Percentiles rank a stretch among this genome's conserved stretches.
These are phyloP conservation scores for Centrapalus pauciflorus DNA, from an alignment of 129 eudicot species.

Conservation along the genomic window DNA sequence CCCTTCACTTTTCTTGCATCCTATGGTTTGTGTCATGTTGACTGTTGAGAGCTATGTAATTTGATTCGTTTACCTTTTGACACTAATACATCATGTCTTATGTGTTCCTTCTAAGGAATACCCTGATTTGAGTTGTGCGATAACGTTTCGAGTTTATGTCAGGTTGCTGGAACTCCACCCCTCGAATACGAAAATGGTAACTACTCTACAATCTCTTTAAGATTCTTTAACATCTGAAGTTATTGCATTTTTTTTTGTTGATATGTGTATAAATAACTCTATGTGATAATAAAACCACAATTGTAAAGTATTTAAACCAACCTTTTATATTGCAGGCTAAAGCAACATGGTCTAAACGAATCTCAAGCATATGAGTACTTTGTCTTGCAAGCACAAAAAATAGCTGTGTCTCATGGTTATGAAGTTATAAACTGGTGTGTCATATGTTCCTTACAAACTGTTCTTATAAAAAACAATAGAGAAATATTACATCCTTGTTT, in stretches of 20 bases:
- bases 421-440: slow-evolving; percentile 85
- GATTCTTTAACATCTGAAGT: background rate
- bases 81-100: too few species aligned
- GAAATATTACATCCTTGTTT: background rate
- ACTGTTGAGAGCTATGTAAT: background rate
- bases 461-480: background rate
- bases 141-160: slow-evolving; percentile 28
- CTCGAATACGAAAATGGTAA: slow-evolving; percentile 72
- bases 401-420: slow-evolving; percentile 89
- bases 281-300: slow-evolving; percentile 2
- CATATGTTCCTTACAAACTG: background rate
- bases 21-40: background rate
- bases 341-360: slow-evolving; percentile 36
- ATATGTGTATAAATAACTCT: background rate
- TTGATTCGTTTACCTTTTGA: slow-evolving; percentile 3
- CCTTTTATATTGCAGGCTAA: slow-evolving; percentile 49
- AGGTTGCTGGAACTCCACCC: slow-evolving; percentile 86
- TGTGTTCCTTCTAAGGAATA: slow-evolving; percentile 1
- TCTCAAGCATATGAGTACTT: slow-evolving; percentile 75
- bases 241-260: background rate
- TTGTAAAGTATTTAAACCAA: background rate
- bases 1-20: background rate
- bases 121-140: slow-evolving; percentile 1
- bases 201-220: slow-evolving; percentile 4
- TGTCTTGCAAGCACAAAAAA: slow-evolving; percentile 80